phyloP scores from a whole-genome alignment of 2,329 filamentous ascomycete species.

The Dothideomycetes sp. region DNA sequence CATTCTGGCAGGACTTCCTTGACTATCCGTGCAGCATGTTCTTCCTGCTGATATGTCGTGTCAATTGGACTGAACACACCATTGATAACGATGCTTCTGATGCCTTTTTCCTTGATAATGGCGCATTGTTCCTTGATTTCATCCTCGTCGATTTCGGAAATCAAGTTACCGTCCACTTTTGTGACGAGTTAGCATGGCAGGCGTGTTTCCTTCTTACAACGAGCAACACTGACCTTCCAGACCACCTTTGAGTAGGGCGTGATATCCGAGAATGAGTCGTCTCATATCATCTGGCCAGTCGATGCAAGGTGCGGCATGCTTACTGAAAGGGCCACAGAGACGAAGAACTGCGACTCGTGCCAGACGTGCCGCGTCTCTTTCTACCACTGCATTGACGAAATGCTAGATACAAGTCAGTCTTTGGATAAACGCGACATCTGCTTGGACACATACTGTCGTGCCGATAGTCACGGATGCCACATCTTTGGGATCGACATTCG shows the following conservation, averaged over 20 bases:
- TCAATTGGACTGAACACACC: slow-evolving; percentile 13
- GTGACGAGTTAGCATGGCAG: not conserved
- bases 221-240: slow-evolving; percentile 16
- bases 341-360: slow-evolving; percentile 7
- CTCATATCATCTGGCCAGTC: slow-evolving; percentile 41
- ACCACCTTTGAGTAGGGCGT: slow-evolving; percentile 21
- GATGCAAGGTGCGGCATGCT: slow-evolving; percentile 41
- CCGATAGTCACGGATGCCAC: slow-evolving; percentile 9
- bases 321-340: slow-evolving; percentile 34
- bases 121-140: slow-evolving; percentile 7
- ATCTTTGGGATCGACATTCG: not conserved
- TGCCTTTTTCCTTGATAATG: slow-evolving; percentile 6
- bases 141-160: slow-evolving; percentile 4
- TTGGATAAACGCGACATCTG: too few relatives aligned
- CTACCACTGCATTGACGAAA: slow-evolving; percentile 11
- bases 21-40: slow-evolving; percentile 6
- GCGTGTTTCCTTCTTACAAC: not conserved
- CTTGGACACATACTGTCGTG: slow-evolving; percentile 1
- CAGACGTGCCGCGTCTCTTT: slow-evolving; percentile 6
- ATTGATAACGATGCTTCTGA: slow-evolving; percentile 10
- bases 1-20: not conserved
- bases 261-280: slow-evolving; percentile 39
- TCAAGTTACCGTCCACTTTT: slow-evolving; percentile 10
- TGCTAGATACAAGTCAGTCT: slow-evolving; percentile 1
- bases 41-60: slow-evolving; percentile 8